Conservation (phyloP, 2,329 filamentous ascomycete species). For the Aspergillus ibericus region DNA sequence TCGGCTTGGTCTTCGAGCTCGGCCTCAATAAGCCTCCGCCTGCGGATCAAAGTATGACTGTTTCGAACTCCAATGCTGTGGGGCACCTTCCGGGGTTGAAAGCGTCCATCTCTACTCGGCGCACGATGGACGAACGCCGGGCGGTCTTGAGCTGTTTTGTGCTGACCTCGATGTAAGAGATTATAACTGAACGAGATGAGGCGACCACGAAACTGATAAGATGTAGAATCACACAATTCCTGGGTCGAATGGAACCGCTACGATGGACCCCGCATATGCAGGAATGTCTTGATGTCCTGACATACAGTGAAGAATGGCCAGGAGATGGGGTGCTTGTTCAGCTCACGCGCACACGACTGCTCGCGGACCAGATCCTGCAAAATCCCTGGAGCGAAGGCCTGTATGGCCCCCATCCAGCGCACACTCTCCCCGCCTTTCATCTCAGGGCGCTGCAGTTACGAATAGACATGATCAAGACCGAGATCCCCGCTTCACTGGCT, state of each 20-base stretch:
- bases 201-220: neutral
- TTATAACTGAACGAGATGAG: neutral
- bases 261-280: constrained; percentile 13
- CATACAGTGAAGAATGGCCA: neutral
- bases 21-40: constrained; percentile 9
- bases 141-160: constrained; percentile 13
- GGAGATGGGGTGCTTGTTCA: constrained; percentile 7
- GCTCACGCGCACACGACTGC: neutral
- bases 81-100: neutral
- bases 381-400: neutral
- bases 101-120: constrained; percentile 1
- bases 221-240: constrained; percentile 42
- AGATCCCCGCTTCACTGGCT: neutral
- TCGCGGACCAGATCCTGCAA: constrained; percentile 1
- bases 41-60: neutral
- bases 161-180: constrained; percentile 10
- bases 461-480: neutral
- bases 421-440: neutral
- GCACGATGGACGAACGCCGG: constrained; percentile 15
- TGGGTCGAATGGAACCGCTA: constrained; percentile 48
- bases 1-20: constrained; percentile 9
- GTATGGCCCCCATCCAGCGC: neutral
- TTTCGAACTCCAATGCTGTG: neutral
- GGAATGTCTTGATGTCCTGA: constrained; percentile 10
- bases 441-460: constrained; percentile 8